Evolutionary conservation across 768 basidiomycete genomes (phyloP).

Genomic region (Calocybe cyanea): DNA sequence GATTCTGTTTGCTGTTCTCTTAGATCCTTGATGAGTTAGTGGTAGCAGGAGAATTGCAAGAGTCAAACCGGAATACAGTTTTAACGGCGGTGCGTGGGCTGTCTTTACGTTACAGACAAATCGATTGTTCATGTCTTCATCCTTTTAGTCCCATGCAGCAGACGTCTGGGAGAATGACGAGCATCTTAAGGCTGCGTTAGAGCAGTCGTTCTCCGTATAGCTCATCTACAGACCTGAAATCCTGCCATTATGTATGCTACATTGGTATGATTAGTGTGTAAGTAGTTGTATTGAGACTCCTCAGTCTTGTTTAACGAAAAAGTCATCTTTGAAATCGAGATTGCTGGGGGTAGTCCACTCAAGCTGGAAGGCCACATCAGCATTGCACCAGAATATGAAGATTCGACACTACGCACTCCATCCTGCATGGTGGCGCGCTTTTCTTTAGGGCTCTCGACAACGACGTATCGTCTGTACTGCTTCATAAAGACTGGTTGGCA

Average conservation of each 20-base stretch:
- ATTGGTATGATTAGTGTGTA: too few relatives aligned
- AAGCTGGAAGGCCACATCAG: slow-evolving; percentile 33
- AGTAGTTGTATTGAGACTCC: background rate
- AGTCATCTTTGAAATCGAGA: slow-evolving; percentile 63
- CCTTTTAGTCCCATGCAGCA: slow-evolving; percentile 10
- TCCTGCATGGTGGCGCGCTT: slow-evolving; percentile 20
- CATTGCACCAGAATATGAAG: background rate
- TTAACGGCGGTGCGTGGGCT: slow-evolving; percentile 32
- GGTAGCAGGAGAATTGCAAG: slow-evolving; percentile 91
- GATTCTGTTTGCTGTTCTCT: background rate
- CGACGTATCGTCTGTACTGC: slow-evolving; percentile 61
- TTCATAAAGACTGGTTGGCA: slow-evolving; percentile 60
- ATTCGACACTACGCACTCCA: slow-evolving; percentile 42
- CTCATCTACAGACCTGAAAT: too few relatives aligned
- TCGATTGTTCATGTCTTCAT: background rate
- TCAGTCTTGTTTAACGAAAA: slow-evolving; percentile 21
- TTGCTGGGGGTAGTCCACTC: slow-evolving; percentile 45
- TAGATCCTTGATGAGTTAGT: slow-evolving; percentile 91
- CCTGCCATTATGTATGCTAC: too few relatives aligned
- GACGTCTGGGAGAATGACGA: slow-evolving; percentile 21
- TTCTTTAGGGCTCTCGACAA: slow-evolving; percentile 42
- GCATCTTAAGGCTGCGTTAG: slow-evolving; percentile 13
- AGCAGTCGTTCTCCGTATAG: slow-evolving; percentile 14
- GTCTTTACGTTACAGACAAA: background rate
- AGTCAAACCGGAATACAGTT: slow-evolving; percentile 77